phyloP scores from a whole-genome alignment of 345 rosid species.

The Mercurialis annua region DNA sequence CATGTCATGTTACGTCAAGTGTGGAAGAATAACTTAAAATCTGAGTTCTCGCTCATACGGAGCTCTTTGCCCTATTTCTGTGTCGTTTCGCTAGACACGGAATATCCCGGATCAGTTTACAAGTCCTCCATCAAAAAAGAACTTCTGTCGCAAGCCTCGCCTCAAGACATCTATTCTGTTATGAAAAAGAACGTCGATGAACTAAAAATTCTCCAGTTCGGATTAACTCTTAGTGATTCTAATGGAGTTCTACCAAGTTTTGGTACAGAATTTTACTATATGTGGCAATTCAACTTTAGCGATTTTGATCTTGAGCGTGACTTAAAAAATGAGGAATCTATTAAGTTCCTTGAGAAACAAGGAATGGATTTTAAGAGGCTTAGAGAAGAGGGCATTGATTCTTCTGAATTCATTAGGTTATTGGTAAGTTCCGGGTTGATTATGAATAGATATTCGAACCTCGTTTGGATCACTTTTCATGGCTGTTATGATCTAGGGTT shows the following conservation, averaged over 20 bases:
- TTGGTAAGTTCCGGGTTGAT: not conserved
- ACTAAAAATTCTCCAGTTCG: not conserved
- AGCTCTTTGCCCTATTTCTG: not conserved
- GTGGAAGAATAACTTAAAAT: not conserved
- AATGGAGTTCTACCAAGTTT: not conserved
- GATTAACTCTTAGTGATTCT: not conserved
- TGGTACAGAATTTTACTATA: not conserved
- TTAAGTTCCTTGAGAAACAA: not conserved
- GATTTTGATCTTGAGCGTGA: not conserved
- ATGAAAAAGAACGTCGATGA: slow-evolving; percentile 4
- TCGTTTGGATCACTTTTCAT: too few relatives aligned
- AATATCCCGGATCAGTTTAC: not conserved
- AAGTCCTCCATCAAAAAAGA: not conserved
- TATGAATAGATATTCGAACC: not conserved
- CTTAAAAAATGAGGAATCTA: not conserved
- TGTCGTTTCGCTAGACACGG: not conserved
- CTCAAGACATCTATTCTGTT: not conserved
- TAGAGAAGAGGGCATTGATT: slow-evolving; percentile 4
- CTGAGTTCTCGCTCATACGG: not conserved
- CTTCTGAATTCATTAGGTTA: not conserved
- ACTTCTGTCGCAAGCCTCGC: not conserved
- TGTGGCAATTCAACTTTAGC: not conserved
- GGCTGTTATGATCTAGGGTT: too few relatives aligned
- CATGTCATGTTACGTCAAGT: not conserved
- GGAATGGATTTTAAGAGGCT: slow-evolving; percentile 3